phyloP scores from a whole-genome alignment of 2,329 filamentous ascomycete genomes.

The Claviceps digitariae region DNA sequence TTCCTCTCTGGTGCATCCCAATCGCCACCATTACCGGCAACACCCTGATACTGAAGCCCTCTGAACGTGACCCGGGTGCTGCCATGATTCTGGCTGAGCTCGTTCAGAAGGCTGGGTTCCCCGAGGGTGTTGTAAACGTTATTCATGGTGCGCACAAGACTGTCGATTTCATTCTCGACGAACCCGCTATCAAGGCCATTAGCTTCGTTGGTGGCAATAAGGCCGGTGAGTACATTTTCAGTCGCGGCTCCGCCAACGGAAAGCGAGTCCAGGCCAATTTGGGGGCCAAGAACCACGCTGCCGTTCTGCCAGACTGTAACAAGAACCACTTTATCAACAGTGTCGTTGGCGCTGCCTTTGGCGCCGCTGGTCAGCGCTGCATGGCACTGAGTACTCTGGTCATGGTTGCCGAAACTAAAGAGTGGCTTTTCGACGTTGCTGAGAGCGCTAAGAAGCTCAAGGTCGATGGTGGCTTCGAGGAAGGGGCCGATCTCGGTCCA shows the following conservation, averaged over 20 bases:
- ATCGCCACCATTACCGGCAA: slow-evolving; percentile 76
- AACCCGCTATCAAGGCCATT: slow-evolving; percentile 73
- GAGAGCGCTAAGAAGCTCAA: slow-evolving; percentile 59
- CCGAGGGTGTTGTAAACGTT: slow-evolving; percentile 68
- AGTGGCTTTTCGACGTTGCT: slow-evolving; percentile 67
- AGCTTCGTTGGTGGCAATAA: slow-evolving; percentile 81
- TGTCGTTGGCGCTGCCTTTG: slow-evolving; percentile 72
- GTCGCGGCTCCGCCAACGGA: slow-evolving; percentile 65
- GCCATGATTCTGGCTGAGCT: slow-evolving; percentile 78
- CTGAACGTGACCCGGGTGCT: slow-evolving; percentile 71
- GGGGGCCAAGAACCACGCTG: slow-evolving; percentile 80
- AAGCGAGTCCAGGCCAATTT: slow-evolving; percentile 83
- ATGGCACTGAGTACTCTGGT: slow-evolving; percentile 78
- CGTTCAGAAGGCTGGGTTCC: slow-evolving; percentile 67
- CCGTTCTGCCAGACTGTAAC: slow-evolving; percentile 74
- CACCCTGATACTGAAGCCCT: slow-evolving; percentile 74
- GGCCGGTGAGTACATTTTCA: slow-evolving; percentile 78
- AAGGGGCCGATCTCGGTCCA: slow-evolving; percentile 66
- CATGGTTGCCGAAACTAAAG: slow-evolving; percentile 72
- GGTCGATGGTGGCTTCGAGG: slow-evolving; percentile 71
- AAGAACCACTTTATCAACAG: slow-evolving; percentile 83
- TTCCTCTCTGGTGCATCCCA: slow-evolving; percentile 81
- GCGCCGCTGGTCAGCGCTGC: slow-evolving; percentile 72
- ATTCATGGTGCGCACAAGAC: slow-evolving; percentile 69
- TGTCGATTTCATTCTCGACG: slow-evolving; percentile 77